These are phyloP conservation scores for Eleusine indica DNA, from an alignment of 176 grass and related monocot genomes.

Conservation along the genomic window DNA sequence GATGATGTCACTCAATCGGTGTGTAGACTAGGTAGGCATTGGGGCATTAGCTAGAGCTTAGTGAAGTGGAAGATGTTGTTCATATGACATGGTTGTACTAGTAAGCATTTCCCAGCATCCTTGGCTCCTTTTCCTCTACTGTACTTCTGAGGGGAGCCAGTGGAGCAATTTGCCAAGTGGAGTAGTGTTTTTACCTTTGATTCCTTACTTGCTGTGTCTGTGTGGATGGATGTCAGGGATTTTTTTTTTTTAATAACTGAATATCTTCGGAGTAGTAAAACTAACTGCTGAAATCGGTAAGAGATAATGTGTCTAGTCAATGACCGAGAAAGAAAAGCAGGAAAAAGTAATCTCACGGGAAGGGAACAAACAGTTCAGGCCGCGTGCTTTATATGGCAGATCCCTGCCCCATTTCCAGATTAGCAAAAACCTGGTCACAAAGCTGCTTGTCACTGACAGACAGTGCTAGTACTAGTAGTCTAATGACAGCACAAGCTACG, in stretches of 20 bases:
- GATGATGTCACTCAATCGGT: too few relatives aligned
- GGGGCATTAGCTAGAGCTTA: too few relatives aligned
- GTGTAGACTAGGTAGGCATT: too few relatives aligned
- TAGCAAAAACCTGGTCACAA: not conserved
- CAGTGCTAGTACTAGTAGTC: not conserved
- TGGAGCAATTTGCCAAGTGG: not conserved
- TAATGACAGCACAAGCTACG: too few relatives aligned
- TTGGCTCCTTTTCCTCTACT: not conserved
- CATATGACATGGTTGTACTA: not conserved
- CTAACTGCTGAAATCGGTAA: too few relatives aligned
- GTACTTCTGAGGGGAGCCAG: not conserved
- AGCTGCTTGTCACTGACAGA: not conserved
- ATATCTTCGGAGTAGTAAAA: not conserved
- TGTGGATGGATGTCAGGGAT: too few relatives aligned
- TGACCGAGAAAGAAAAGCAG: not conserved
- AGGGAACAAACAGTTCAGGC: not conserved
- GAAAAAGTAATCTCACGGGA: not conserved
- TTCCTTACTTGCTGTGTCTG: too few relatives aligned
- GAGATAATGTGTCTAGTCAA: not conserved
- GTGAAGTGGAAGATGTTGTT: not conserved
- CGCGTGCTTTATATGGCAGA: not conserved
- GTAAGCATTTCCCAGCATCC: conserved; percentile 28
- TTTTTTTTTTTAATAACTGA: too few relatives aligned
- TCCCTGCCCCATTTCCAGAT: not conserved
- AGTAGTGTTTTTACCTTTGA: too few relatives aligned